phyloP scores from a whole-genome alignment of 2,329 filamentous ascomycete species.

The Zasmidium cellare region DNA sequence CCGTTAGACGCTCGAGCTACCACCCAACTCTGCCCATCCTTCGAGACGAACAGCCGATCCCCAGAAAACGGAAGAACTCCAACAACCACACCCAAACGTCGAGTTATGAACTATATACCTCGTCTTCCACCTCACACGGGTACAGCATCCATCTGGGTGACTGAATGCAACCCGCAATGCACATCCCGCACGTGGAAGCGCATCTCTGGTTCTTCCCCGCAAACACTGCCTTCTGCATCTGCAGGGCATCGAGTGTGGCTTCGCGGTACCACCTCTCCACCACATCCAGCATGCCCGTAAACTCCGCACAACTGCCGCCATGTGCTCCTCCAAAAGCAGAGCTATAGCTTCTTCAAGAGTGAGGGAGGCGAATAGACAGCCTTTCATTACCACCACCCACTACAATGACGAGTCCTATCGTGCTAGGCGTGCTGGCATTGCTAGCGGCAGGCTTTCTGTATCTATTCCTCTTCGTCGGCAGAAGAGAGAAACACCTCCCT shows the following conservation, averaged over 20 bases:
- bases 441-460: slow-evolving; percentile 18
- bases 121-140: too few species aligned
- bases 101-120: too few species aligned
- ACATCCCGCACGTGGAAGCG: not conserved
- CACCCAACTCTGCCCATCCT: not conserved
- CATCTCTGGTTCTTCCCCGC: not conserved
- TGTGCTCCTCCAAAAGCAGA: not conserved
- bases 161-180: not conserved
- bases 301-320: not conserved
- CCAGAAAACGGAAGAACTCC: too few species aligned
- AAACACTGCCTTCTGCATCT: not conserved
- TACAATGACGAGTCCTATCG: not conserved
- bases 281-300: not conserved
- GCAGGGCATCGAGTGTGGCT: not conserved
- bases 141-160: too few species aligned
- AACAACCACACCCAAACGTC: too few species aligned
- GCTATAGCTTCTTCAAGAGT: not conserved
- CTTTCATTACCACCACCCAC: not conserved
- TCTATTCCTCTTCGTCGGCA: slow-evolving; percentile 16
- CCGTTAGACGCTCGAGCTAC: not conserved
- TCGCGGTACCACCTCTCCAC: not conserved
- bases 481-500: slow-evolving; percentile 24
- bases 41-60: not conserved
- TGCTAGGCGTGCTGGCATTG: slow-evolving; percentile 4
- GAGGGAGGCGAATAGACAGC: not conserved